Base-by-base conservation (phyloP, 139 green algal genomes). In the Deuterostichococcus epilithicus region DNA sequence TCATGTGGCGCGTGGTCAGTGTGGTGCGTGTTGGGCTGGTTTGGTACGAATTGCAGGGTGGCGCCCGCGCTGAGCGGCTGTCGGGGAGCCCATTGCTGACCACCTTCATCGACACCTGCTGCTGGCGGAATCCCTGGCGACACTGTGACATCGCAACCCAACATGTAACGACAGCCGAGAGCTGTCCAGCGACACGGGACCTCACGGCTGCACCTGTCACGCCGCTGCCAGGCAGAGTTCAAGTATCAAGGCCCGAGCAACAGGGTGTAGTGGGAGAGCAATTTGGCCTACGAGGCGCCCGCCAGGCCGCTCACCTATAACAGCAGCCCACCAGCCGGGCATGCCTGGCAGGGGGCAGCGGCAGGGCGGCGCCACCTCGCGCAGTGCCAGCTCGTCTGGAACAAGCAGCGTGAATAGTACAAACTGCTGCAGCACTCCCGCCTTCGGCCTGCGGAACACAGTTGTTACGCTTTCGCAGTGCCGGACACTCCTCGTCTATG, bases 51-150 rank as follows among this genome's bases (percentile, higher is more conserved):
- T n/a, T 10, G 59, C 26, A 10, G 25, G 26, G 45, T 26, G 45
- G 45, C 13, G 15, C 13, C 45, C 18, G 45, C 15, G 45, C 45
- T 60, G 45, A 18, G 13, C 18, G 45, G 18, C 45, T 26, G 45
- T 26, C 13, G 45, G 45, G 45, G 15, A 60, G 45, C 15, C 15
- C 45, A 60, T 26, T 60, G 15, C 45, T 26, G 47, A 66, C 52
- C 25, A 69, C 80, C 18, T 82, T 75, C 13, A 18, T 22, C n/a
- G 66, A 32, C n/a, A 84, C 59, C 70, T 76, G 28, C 8, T 23
- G 33, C 0, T 32, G 22, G 26, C 45, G n/a, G 78, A n/a, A 35
- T 35, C 18, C 63, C 37, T 59, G 37, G 5, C 32, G 73, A 44
- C 1, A 74, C 68, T 15, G 66, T 72, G n/a, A 77, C 5, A 28